Conservation (phyloP, 176 grass and related monocot genomes). For the Carex parvula region DNA sequence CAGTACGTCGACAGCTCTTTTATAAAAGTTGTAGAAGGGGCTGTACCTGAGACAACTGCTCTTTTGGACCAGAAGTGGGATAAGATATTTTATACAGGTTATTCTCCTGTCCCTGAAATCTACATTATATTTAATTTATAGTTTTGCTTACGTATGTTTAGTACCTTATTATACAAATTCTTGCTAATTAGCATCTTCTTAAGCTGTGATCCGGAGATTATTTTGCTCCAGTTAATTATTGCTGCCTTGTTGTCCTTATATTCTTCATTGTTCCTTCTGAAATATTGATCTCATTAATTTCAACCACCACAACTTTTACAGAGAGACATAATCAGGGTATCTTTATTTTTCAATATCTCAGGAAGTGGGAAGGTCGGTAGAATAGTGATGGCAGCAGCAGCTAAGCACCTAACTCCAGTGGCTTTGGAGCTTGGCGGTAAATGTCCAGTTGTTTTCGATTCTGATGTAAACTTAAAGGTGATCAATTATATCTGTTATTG, state of each 20-base stretch:
- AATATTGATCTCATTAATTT: not conserved
- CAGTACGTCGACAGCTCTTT: constrained; percentile 60
- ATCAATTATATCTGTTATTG: constrained; percentile 12
- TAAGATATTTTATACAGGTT: constrained; percentile 88
- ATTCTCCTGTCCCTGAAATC: not conserved
- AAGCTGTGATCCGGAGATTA: not conserved
- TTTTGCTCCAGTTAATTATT: not conserved
- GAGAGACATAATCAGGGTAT: not conserved
- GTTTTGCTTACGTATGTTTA: not conserved
- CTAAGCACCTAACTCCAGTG: constrained; percentile 90
- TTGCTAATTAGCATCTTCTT: not conserved
- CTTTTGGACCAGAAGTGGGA: constrained; percentile 91
- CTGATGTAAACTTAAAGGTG: constrained; percentile 69
- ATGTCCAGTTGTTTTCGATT: constrained; percentile 81
- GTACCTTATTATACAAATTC: not conserved
- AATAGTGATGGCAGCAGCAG: constrained; percentile 71
- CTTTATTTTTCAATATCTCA: constrained; percentile 25
- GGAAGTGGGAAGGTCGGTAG: constrained; percentile 67
- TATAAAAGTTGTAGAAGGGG: constrained; percentile 66
- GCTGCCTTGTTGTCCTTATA: not conserved
- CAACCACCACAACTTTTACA: not conserved
- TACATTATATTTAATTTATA: not conserved
- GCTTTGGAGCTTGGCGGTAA: constrained; percentile 90
- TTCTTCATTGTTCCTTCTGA: not conserved
- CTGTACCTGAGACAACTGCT: constrained; percentile 39